These are phyloP conservation scores for Plasmopara viticola DNA, from an alignment of 352 stramenopile genomes.

Conservation along the genomic window DNA sequence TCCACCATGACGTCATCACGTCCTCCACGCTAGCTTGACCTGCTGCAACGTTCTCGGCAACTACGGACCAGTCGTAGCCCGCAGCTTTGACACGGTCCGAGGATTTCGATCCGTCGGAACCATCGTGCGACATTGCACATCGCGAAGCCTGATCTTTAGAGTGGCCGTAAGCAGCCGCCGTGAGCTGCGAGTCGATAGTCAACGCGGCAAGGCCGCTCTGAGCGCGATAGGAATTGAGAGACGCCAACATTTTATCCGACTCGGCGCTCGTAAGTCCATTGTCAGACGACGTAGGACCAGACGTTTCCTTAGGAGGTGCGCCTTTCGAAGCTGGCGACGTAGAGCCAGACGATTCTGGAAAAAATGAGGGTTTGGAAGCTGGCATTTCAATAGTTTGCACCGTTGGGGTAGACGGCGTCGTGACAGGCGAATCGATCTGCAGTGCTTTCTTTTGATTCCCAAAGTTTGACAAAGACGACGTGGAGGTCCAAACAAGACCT, in stretches of 20 bases:
- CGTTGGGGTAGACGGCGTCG: neutral
- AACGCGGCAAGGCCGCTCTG: slow-evolving; percentile 31
- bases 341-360: slow-evolving; percentile 1
- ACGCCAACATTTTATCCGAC: slow-evolving; percentile 35
- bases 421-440: slow-evolving; percentile 8
- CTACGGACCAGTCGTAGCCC: slow-evolving; percentile 34
- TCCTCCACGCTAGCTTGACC: slow-evolving; percentile 29
- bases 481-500: neutral
- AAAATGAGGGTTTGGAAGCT: slow-evolving; percentile 2
- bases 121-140: slow-evolving; percentile 44
- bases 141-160: slow-evolving; percentile 36
- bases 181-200: slow-evolving; percentile 33
- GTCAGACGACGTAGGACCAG: slow-evolving; percentile 17
- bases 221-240: slow-evolving; percentile 45
- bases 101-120: slow-evolving; percentile 29
- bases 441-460: neutral
- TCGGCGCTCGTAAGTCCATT: slow-evolving; percentile 34
- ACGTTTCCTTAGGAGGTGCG: neutral
- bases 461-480: neutral
- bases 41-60: slow-evolving; percentile 49
- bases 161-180: slow-evolving; percentile 31
- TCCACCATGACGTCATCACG: slow-evolving; percentile 52
- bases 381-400: neutral
- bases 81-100: slow-evolving; percentile 31
- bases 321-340: neutral